Evolutionary conservation across 2,329 filamentous ascomycete species (phyloP).

Genomic region (Arthrinium phaeospermum): DNA sequence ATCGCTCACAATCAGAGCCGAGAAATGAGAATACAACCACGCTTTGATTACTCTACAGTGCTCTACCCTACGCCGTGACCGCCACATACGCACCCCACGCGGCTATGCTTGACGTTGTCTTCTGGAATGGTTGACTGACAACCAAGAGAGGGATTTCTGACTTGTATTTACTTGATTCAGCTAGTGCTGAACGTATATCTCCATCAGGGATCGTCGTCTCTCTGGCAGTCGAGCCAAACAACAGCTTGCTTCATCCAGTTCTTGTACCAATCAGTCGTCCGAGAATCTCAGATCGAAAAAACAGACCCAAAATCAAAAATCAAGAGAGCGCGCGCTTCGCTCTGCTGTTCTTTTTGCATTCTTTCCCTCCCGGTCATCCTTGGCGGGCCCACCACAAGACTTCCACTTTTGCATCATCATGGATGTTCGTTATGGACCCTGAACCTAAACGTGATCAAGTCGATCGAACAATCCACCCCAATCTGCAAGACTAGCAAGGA

Average conservation of each 20-base stretch:
- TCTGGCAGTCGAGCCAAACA: background rate
- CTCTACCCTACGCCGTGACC: background rate
- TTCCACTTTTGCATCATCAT: conserved; percentile 20
- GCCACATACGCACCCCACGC: conserved; percentile 16
- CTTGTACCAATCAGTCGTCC: background rate
- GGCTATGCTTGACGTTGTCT: background rate
- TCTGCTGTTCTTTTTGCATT: conserved; percentile 22
- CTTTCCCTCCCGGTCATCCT: conserved; percentile 2
- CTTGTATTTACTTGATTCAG: background rate
- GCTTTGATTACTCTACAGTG: background rate
- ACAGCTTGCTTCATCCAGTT: background rate
- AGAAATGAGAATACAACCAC: conserved; percentile 35
- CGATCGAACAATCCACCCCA: conserved; percentile 16
- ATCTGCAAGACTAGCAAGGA: conserved; percentile 21
- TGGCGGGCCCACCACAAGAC: conserved; percentile 11
- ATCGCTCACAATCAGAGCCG: conserved; percentile 38
- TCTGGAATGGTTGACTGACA: background rate
- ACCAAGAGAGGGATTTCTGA: background rate
- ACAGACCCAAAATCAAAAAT: background rate
- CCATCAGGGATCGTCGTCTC: too few relatives aligned
- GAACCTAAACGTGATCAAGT: conserved; percentile 19
- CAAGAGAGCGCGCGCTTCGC: conserved; percentile 8
- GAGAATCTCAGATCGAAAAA: background rate
- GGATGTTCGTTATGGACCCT: conserved; percentile 19
- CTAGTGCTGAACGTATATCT: background rate